Conservation (phyloP, 257 asterid genomes). For the Fraxinus cuspidata region DNA sequence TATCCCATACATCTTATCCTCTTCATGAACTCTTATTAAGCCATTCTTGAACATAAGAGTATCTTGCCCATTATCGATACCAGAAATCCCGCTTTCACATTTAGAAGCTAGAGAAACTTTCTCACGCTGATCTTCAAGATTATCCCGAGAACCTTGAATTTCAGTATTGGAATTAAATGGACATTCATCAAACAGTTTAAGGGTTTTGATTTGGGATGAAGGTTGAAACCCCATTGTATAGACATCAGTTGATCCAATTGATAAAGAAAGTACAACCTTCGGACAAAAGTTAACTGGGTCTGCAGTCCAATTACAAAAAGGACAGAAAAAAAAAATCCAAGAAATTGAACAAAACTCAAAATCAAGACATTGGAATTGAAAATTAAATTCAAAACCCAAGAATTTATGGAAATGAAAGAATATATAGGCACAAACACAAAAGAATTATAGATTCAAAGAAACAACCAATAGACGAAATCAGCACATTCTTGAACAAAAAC, state of each 20-base stretch:
- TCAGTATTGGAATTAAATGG: background rate
- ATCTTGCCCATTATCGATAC: constrained; percentile 24
- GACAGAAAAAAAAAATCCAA: background rate
- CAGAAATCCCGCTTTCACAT: constrained; percentile 50
- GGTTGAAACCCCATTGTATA: constrained; percentile 14
- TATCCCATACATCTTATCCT: constrained; percentile 29
- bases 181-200: constrained; percentile 31
- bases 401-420: background rate
- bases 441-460: constrained; percentile 7
- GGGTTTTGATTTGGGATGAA: constrained; percentile 24
- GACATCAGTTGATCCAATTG: constrained; percentile 20
- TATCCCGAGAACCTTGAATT: background rate
- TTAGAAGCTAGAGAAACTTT: constrained; percentile 43
- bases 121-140: constrained; percentile 11
- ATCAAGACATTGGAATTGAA: background rate
- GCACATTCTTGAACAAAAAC: background rate
- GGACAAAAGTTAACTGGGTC: constrained; percentile 34
- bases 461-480: background rate
- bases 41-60: background rate
- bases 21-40: constrained; percentile 26
- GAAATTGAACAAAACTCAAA: background rate
- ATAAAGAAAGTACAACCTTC: constrained; percentile 20
- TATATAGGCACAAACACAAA: constrained; percentile 19
- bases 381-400: background rate
- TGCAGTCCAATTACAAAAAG: constrained; percentile 13